phyloP scores from a whole-genome alignment of 2,329 filamentous ascomycete species.

The Dactylellina sp. region DNA sequence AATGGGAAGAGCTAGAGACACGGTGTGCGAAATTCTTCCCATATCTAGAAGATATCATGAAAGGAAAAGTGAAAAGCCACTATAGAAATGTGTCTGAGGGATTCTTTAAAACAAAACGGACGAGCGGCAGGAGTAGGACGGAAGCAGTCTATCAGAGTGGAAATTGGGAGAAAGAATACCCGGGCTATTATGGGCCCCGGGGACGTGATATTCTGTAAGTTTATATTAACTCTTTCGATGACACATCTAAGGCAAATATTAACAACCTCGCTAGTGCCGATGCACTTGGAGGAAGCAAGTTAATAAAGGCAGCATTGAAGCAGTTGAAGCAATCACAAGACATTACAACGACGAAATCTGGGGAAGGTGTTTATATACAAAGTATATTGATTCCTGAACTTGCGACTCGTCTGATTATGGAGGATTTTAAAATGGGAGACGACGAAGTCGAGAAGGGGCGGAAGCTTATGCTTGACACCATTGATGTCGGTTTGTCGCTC shows the following conservation, averaged over 20 bases:
- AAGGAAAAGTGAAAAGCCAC: slow-evolving; percentile 34
- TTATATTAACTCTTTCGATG: neutral
- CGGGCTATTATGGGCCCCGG: slow-evolving; percentile 52
- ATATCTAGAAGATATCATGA: slow-evolving; percentile 45
- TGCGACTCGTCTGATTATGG: slow-evolving; percentile 49
- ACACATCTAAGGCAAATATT: neutral
- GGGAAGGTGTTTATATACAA: slow-evolving; percentile 42
- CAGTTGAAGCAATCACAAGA: slow-evolving; percentile 29
- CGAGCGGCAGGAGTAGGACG: slow-evolving; percentile 26
- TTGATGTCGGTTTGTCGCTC: slow-evolving; percentile 36
- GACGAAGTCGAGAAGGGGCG: slow-evolving; percentile 34
- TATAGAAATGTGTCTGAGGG: slow-evolving; percentile 35
- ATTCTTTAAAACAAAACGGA: slow-evolving; percentile 36
- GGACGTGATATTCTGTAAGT: slow-evolving; percentile 54
- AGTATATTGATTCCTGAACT: slow-evolving; percentile 49
- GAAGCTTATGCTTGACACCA: slow-evolving; percentile 46
- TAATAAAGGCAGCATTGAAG: slow-evolving; percentile 28
- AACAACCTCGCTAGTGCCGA: slow-evolving; percentile 31
- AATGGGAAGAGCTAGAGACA: slow-evolving; percentile 42
- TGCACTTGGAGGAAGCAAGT: slow-evolving; percentile 28
- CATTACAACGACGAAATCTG: slow-evolving; percentile 20
- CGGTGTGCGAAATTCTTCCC: slow-evolving; percentile 37
- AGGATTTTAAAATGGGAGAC: slow-evolving; percentile 45
- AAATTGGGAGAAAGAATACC: slow-evolving; percentile 46
- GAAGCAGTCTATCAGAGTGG: slow-evolving; percentile 36